Conservation (phyloP, 139 green algal species). For the Astrephomene gubernaculifera region DNA sequence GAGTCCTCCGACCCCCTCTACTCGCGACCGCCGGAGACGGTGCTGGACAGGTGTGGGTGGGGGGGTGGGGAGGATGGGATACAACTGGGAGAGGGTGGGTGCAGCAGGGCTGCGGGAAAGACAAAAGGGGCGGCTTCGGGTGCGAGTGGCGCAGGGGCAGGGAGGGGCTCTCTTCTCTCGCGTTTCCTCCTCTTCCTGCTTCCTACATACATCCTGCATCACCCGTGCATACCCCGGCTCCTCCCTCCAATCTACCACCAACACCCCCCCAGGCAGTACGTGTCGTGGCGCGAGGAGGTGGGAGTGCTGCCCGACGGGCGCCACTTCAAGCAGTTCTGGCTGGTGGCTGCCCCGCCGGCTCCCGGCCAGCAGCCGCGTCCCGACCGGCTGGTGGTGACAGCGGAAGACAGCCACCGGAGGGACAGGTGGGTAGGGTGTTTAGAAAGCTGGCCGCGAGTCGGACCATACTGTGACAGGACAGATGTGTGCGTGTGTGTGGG, state of each 20-base stretch:
- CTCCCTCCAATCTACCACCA: no score
- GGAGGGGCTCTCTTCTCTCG: no score
- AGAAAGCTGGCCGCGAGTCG: no score
- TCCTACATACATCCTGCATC: no score
- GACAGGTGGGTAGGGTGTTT: conserved; percentile 62
- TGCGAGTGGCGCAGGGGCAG: no score
- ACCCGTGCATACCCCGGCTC: no score
- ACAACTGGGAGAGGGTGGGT: no score
- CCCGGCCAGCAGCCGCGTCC: not conserved
- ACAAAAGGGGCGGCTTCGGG: not conserved
- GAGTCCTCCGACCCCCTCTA: conserved; percentile 46
- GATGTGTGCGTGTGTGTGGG: no score
- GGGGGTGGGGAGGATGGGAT: no score
- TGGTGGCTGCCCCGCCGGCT: conserved; percentile 41
- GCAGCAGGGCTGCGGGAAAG: not conserved
- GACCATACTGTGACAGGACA: no score
- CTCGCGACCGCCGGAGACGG: conserved; percentile 8
- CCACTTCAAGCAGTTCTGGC: conserved; percentile 68
- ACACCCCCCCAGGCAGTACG: conserved; percentile 49
- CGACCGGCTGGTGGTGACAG: conserved; percentile 49
- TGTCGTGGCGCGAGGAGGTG: conserved; percentile 60
- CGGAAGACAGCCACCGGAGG: conserved; percentile 58
- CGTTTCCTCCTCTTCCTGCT: not conserved
- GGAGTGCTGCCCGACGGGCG: conserved; percentile 55
- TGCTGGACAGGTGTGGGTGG: conserved; percentile 25